These are phyloP conservation scores for Fusarium clavum DNA, from an alignment of 2,329 filamentous ascomycete species.

Conservation along the genomic window DNA sequence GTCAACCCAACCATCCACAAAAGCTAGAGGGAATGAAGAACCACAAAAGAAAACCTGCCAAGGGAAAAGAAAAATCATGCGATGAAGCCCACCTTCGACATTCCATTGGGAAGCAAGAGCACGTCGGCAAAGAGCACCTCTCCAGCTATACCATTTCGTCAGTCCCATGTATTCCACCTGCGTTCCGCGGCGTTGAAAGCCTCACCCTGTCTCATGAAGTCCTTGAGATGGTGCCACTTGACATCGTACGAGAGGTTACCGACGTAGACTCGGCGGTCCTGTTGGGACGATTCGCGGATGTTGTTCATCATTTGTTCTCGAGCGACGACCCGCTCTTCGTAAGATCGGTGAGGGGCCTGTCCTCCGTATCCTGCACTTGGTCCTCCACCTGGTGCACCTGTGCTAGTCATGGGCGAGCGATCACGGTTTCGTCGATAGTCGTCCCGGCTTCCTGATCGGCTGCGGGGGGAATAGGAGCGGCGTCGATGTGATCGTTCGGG, in stretches of 20 bases:
- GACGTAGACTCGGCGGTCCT: conserved; percentile 99
- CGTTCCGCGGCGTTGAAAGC: conserved; percentile 44
- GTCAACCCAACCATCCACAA: conserved; percentile 99
- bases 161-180: conserved; percentile 51
- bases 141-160: conserved; percentile 76
- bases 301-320: conserved; percentile 97
- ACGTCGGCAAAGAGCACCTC: conserved; percentile 99
- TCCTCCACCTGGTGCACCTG: conserved; percentile 76
- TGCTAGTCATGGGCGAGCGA: conserved; percentile 87
- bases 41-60: conserved; percentile 85
- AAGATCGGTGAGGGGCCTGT: conserved; percentile 73
- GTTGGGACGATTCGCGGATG: conserved; percentile 93
- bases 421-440: conserved; percentile 79
- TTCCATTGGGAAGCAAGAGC: conserved; percentile 99
- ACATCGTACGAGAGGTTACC: conserved; percentile 99
- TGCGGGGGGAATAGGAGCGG: conserved; percentile 82
- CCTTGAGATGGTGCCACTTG: conserved; percentile 99
- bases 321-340: conserved; percentile 83
- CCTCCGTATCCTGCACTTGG: conserved; percentile 74
- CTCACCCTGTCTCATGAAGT: conserved; percentile 99
- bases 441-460: conserved; percentile 79
- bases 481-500: conserved; percentile 76
- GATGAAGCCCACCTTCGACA: conserved; percentile 99
- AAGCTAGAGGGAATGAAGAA: conserved; percentile 71
- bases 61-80: conserved; percentile 75